Conservation (phyloP, 306 rosid species). For the Medicago truncatula region DNA sequence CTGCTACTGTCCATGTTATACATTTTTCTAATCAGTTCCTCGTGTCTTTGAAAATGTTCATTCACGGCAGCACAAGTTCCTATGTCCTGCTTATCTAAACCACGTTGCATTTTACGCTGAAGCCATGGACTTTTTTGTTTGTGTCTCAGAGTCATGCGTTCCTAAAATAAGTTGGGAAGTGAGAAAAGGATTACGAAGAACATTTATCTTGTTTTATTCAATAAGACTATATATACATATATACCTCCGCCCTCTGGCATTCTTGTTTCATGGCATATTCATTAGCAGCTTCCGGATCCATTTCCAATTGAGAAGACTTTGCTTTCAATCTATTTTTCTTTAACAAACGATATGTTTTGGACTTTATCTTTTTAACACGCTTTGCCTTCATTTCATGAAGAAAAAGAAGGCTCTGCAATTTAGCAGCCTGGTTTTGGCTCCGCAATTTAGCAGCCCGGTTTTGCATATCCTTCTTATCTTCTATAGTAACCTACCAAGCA, state of each 20-base stretch:
- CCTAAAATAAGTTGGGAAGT: conserved; percentile 57
- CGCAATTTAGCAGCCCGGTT: conserved; percentile 92
- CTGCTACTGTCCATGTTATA: conserved; percentile 71
- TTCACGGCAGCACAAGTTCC: conserved; percentile 90
- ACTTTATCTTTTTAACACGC: conserved; percentile 85
- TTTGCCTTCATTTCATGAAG: conserved; percentile 80
- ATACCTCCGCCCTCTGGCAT: conserved; percentile 83
- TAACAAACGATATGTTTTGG: conserved; percentile 76
- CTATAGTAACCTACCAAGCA: conserved; percentile 68
- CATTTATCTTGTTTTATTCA: neutral
- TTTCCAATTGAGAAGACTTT: conserved; percentile 51
- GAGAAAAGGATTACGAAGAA: conserved; percentile 37
- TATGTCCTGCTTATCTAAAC: conserved; percentile 79
- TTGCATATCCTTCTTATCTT: conserved; percentile 85
- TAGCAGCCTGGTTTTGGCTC: conserved; percentile 84
- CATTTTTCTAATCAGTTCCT: conserved; percentile 80
- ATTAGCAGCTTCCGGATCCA: conserved; percentile 84
- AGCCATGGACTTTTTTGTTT: conserved; percentile 72
- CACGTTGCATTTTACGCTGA: conserved; percentile 69
- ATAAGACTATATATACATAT: neutral
- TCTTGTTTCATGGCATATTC: conserved; percentile 82
- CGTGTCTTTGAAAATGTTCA: conserved; percentile 72
- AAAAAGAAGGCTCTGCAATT: conserved; percentile 89
- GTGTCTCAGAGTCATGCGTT: conserved; percentile 86
- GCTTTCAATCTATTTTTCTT: conserved; percentile 83